Base-by-base conservation (phyloP, 2,329 filamentous ascomycete species). In the Aspergillus persii region DNA sequence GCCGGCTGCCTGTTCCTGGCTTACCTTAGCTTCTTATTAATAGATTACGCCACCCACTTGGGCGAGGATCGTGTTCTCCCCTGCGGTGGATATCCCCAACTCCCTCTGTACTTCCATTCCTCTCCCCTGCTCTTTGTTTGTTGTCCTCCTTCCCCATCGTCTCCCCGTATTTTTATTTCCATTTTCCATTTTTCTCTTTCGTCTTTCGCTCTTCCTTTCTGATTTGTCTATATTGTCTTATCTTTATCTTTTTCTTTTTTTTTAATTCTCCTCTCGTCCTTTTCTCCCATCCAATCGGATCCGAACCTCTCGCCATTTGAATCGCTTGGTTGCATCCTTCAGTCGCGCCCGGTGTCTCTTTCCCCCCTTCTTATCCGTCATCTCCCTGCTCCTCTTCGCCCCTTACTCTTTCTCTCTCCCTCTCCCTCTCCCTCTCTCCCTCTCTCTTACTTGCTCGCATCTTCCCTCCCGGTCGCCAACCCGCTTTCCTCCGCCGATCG, bases 341-440 rank as follows among this genome's bases (percentile, higher is more conserved):
- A 8, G 18, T 47, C 27, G 44, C 44, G 44, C 26, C 26, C 44
- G 44, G 44, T 9, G 44, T 15, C 44, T 47, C 18, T 47, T 46
- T 39, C 48, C 41, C 56, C 67, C 58, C 48, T 49, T 33, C 9
- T 27, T 63, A 68, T 68, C 65, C 61, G 60, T 71, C 71, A 62
- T 68, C 71, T 68, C 71, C 63, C 69, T 72, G 39, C 54, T 70
- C 65, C 68, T 63, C 62, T 64, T 23, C 18, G 18, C 18, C 18
- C 18, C 18, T 23, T 23, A 23, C 18, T 23, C 18, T 23, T 46
- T 39, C 48, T 66, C 52, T 57, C 61, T 54, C 41, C 56, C 67
- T 58, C 48, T 49, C 44, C 9, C 26, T 63, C 68, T 68, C 65
- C 61, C 69, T 72, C 44, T 53, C 70, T 66, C 68, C 63, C 62